Base-by-base conservation (phyloP, 2,329 filamentous ascomycete species). In the Aspergillus ruber region DNA sequence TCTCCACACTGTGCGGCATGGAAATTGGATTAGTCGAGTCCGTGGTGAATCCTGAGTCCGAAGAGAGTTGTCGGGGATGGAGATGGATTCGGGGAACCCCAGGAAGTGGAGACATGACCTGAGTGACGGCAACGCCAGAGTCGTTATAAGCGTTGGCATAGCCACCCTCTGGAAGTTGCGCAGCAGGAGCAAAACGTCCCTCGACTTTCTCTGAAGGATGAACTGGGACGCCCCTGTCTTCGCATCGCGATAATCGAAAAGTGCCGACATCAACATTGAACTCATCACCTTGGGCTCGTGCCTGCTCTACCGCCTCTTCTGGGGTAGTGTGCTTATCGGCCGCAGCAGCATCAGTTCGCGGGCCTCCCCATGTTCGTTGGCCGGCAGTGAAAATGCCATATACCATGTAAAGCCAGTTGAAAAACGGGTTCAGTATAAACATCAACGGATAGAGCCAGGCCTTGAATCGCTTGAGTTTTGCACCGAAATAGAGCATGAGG, bases 401-500 rank as follows among this genome's bases (percentile, higher is more conserved):
- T 2, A 95, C 86, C 86, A 96, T 95, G 73, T 97, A 97, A 49
- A 89, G 81, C 91, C 91, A 97, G 70, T 97, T 97, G 77, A 96
- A 90, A 64, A 97, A 94, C 0, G 93, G 91, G 63, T 96, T 97
- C 53, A 96, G 68, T 42, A 95, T 72, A 65, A 96, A 97, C 90
- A 97, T 96, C 53, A 97, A 60, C 0, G 91, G 91, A 64, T 97
- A 97, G 5, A 97, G 76, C 85, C 88, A 91, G 52, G 94, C 86
- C 75, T 98, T 97, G 74, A 85, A 96, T 9, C 93, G 81, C 51
- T 85, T 84, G 43, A 97, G 79, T 69, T 88, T 90, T 47, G 84
- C 80, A 20, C 89, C 91, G 66, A 97, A 96, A 73, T 95, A 97
- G 51, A 97, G 74, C 91, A 97, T 97, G 66, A 97, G 81, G 43